Base-by-base conservation (phyloP, 805 yeast genomes). In the Brettanomyces bruxellensis region DNA sequence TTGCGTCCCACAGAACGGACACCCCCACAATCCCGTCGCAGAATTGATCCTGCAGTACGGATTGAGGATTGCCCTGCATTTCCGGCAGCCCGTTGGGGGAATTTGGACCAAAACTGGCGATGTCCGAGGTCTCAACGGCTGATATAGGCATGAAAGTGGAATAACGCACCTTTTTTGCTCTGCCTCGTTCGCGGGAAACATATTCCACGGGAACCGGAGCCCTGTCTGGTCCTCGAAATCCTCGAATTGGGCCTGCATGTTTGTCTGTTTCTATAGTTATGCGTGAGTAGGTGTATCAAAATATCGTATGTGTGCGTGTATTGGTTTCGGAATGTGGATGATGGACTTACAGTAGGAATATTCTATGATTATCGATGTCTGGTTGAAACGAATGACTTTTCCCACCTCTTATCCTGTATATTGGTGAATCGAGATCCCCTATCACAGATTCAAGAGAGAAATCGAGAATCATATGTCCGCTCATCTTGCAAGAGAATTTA, bases 171-270 rank as follows among this genome's bases (percentile, higher is more conserved):
- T 60, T 32, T 70, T 67, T 44, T 76, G 74, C 42, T 78, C 81
- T 39, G 70, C 64, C 54, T 72, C 74, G n/a, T 78, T 67, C 39
- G 72, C 66, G 5, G 86, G 85, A 12, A 81, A 61, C 8, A 69
- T 66, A 58, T 81, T 83, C 89, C 93, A 86, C 5, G 90, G 72
- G 60, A 81, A 72, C 55, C 93, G 75, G 38, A 83, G 76, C 42
- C 93, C 93, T 54, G 84, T 83, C 45, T 65, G 60, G 59, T 86
- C 93, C 60, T 86, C 95, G 53, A 73, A 65, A 14, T 68, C 68
- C 55, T 76, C 81, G 53, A 77, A 75, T 23, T 13, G 34, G 5
- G 48, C 36, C 25, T 51, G 54, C 51, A 52, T 43, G 5, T 35
- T 28, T 28, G 32, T 28, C 11, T 9, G 32, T 28, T 9, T 28